Base-by-base conservation (phyloP, 176 grass and related monocot species). In the Ensete glaucum region DNA sequence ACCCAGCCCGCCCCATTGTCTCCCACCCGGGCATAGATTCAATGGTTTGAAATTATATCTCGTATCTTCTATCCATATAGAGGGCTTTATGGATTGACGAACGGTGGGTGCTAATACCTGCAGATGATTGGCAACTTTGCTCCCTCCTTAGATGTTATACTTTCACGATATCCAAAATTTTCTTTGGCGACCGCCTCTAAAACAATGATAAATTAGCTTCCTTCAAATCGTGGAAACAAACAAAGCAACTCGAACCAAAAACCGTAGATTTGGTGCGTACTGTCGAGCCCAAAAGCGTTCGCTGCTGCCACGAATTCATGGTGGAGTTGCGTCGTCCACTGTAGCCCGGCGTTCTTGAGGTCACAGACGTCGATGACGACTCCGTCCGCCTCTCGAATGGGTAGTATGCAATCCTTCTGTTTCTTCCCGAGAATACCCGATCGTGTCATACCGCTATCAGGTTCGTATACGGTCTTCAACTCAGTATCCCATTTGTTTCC, bases 41-140 rank as follows among this genome's bases (percentile, higher is more conserved):
- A 23, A 0, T 23, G 22, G 22, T 23, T 23, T 0, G 22, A 23
- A 23, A 23, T 23, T 23, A 0, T 23, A 23, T 23, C 22, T 23
- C 0, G 0, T 23, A 23, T 23, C 22, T 23, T 23, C 22, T 23
- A 23, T 23, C 22, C 22, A 23, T 23, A 23, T 23, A 23, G 29
- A 34, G 4, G 3, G 29, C 29, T 34, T 34, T 4, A 34, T 4
- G 29, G 29, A 34, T 34, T 4, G 3, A 4, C 29, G 29, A 34
- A 34, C 29, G 0, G 2, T 34, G 29, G 29, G 29, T 34, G 29
- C 29, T 34, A 34, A 34, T 76, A 88, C 86, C 78, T 85, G 82
- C 8, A 88, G 69, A 73, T 88, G 86, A 21, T 78, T 88, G 23
- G 86, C 73, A 14, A 88, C 82, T 85, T 85, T 88, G 86, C 69